phyloP scores from a whole-genome alignment of 257 asterid species.

The Paulownia fortunei region DNA sequence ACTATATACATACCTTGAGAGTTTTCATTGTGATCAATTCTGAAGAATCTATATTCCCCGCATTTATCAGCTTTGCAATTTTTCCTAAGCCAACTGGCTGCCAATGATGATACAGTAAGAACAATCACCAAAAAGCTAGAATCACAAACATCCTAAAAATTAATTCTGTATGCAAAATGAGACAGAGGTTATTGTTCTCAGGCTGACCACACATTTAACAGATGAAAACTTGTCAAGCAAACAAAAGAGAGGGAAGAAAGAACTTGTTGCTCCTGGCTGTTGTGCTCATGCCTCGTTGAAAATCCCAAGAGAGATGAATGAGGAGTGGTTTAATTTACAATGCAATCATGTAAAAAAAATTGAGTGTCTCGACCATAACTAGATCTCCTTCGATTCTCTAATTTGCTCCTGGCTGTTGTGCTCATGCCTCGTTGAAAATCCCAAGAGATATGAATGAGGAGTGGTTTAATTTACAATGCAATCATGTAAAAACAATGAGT shows the following conservation, averaged over 20 bases:
- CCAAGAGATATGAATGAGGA: background rate
- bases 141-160: slow-evolving; percentile 1
- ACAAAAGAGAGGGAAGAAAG: background rate
- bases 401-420: too few relatives aligned
- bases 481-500: background rate
- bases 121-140: background rate
- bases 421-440: too few relatives aligned
- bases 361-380: background rate
- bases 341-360: background rate
- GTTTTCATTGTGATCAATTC: slow-evolving; percentile 95
- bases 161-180: background rate
- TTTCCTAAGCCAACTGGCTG: slow-evolving; percentile 98
- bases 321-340: background rate
- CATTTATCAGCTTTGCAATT: slow-evolving; percentile 89
- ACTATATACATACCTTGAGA: slow-evolving; percentile 65
- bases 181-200: background rate
- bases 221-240: background rate
- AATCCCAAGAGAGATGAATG: background rate
- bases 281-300: too few relatives aligned
- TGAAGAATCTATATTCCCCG: slow-evolving; percentile 95
- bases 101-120: slow-evolving; percentile 21
- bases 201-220: background rate
- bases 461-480: background rate
- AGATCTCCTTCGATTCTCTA: background rate
- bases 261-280: too few relatives aligned